phyloP scores from a whole-genome alignment of 1,139 yeast species.

The Suhomyces terraborum region DNA sequence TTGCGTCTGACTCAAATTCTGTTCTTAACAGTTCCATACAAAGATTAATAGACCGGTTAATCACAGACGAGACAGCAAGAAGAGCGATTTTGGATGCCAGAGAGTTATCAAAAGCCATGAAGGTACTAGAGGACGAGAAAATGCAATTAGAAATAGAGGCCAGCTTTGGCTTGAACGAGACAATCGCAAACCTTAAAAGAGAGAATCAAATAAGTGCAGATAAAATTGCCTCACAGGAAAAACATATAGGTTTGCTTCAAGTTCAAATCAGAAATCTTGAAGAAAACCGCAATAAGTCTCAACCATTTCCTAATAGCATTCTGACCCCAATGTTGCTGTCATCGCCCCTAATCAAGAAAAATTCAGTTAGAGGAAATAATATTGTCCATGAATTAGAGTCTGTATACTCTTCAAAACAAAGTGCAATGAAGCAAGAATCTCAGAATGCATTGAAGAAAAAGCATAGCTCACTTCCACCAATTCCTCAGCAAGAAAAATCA shows the following conservation, averaged over 20 bases:
- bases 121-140: slow-evolving; percentile 29
- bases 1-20: slow-evolving; percentile 29
- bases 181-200: slow-evolving; percentile 22
- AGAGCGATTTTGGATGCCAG: slow-evolving; percentile 36
- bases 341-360: slow-evolving; percentile 2
- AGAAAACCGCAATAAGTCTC: slow-evolving; percentile 19
- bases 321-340: neutral
- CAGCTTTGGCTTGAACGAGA: slow-evolving; percentile 24
- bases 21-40: slow-evolving; percentile 37
- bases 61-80: slow-evolving; percentile 38
- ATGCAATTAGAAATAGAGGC: slow-evolving; percentile 26
- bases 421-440: slow-evolving; percentile 3
- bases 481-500: slow-evolving; percentile 3
- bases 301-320: neutral
- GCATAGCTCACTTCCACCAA: slow-evolving; percentile 8
- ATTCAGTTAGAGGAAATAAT: slow-evolving; percentile 7
- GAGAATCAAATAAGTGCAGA: slow-evolving; percentile 23
- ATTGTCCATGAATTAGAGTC: slow-evolving; percentile 24
- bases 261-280: slow-evolving; percentile 24
- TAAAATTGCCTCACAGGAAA: slow-evolving; percentile 32
- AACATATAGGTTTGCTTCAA: slow-evolving; percentile 30
- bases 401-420: slow-evolving; percentile 18
- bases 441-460: neutral
- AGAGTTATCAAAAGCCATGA: slow-evolving; percentile 26
- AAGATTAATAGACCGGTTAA: slow-evolving; percentile 36